phyloP scores from a whole-genome alignment of 129 eudicot species.

The Silybum marianum region DNA sequence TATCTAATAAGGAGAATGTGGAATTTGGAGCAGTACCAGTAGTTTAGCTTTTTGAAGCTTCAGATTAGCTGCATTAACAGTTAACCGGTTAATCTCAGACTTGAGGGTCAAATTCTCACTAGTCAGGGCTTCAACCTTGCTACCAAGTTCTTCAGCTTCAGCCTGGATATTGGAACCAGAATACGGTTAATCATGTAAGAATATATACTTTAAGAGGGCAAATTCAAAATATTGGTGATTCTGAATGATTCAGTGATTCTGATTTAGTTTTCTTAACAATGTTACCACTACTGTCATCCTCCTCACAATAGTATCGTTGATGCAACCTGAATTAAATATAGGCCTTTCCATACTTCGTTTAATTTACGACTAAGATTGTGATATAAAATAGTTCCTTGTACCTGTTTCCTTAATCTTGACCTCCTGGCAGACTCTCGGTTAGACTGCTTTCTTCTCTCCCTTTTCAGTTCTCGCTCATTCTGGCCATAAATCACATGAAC shows the following conservation, averaged over 20 bases:
- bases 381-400: constrained; percentile 20
- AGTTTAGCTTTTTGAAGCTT: constrained; percentile 71
- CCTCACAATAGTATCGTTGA: no score
- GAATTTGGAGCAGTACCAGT: constrained; percentile 47
- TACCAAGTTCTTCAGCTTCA: constrained; percentile 82
- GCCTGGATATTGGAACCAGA: constrained; percentile 47
- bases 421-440: constrained; percentile 93
- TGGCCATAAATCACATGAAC: constrained; percentile 23
- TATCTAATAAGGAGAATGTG: constrained; percentile 10
- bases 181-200: not conserved
- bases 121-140: constrained; percentile 66
- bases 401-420: constrained; percentile 92
- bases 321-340: no score
- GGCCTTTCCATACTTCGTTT: not conserved
- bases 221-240: not conserved
- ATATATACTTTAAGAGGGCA: not conserved
- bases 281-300: no score
- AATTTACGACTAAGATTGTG: no score
- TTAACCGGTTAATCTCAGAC: constrained; percentile 64
- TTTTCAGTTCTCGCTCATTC: constrained; percentile 82
- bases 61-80: constrained; percentile 63
- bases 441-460: constrained; percentile 88
- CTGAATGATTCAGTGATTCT: not conserved
- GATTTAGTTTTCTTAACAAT: constrained; percentile 8
- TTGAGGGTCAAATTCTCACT: constrained; percentile 65